These are phyloP conservation scores for Tricladium varicosporioides DNA, from an alignment of 2,329 filamentous ascomycete genomes.

Conservation along the genomic window DNA sequence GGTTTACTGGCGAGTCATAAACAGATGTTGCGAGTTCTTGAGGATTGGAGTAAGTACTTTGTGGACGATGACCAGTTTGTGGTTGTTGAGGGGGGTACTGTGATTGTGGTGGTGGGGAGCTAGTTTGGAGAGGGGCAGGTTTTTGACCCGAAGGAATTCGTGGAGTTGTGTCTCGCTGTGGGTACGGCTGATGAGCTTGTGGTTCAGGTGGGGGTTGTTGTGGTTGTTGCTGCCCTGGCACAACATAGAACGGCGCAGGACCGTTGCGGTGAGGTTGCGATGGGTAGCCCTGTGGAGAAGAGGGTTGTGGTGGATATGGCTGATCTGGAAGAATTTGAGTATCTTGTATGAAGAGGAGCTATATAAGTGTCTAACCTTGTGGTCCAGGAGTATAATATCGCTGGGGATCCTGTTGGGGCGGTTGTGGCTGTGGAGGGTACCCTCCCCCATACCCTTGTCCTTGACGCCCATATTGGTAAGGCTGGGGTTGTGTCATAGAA, in stretches of 20 bases:
- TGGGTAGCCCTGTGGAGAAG: conserved; percentile 55
- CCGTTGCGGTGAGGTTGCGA: conserved; percentile 49
- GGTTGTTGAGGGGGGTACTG: conserved; percentile 47
- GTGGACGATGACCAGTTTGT: conserved; percentile 52
- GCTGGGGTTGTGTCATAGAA: conserved; percentile 92
- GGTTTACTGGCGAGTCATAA: conserved; percentile 69
- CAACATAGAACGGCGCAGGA: conserved; percentile 64
- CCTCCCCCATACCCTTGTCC: conserved; percentile 38
- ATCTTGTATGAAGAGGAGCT: too few relatives aligned
- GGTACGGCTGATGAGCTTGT: conserved; percentile 43
- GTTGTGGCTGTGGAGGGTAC: conserved; percentile 35
- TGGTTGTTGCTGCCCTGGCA: conserved; percentile 38
- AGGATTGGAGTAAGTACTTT: conserved; percentile 68
- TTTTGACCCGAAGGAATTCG: conserved; percentile 45
- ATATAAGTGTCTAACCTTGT: conserved; percentile 26
- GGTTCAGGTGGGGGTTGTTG: conserved; percentile 34
- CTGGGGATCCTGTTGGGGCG: conserved; percentile 57
- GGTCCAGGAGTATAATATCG: conserved; percentile 67
- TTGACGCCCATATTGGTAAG: conserved; percentile 65
- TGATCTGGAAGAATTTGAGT: conserved; percentile 24
- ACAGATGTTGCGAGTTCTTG: conserved; percentile 77
- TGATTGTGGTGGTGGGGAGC: conserved; percentile 47
- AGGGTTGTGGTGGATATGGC: conserved; percentile 47
- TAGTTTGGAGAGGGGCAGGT: conserved; percentile 50
- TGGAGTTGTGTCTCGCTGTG: conserved; percentile 51